A percentile compares a stretch with the other conserved stretches of the same genome.
These are phyloP conservation scores for Termitomyces sp. DNA, from an alignment of 768 basidiomycete species.

Conservation along the genomic window DNA sequence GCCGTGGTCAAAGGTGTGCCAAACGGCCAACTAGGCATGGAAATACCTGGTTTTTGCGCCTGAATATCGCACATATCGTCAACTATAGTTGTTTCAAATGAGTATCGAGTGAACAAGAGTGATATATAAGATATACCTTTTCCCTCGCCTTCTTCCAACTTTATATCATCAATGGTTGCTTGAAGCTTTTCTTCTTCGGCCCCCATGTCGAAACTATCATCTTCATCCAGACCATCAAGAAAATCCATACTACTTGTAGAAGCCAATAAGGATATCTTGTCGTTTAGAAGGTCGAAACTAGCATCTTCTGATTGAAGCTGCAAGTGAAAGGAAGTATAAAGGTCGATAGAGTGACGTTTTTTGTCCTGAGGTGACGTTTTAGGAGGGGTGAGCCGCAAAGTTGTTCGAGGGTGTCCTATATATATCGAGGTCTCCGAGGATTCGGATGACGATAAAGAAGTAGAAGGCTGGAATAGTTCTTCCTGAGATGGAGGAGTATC, in stretches of 20 bases:
- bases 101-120: not conserved
- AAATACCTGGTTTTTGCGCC: not conserved
- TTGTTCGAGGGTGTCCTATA: slow-evolving; percentile 18
- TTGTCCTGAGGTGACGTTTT: slow-evolving; percentile 16
- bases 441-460: slow-evolving; percentile 15
- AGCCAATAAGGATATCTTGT: slow-evolving; percentile 42
- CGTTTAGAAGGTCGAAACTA: slow-evolving; percentile 47
- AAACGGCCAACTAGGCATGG: not conserved
- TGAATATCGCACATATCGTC: not conserved
- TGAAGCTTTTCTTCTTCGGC: slow-evolving; percentile 20
- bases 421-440: slow-evolving; percentile 16
- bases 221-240: slow-evolving; percentile 28
- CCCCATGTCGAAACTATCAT: slow-evolving; percentile 33
- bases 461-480: slow-evolving; percentile 19
- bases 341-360: slow-evolving; percentile 38
- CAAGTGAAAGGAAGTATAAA: slow-evolving; percentile 41
- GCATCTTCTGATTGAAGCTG: slow-evolving; percentile 39
- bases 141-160: slow-evolving; percentile 2
- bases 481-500: slow-evolving; percentile 16
- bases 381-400: slow-evolving; percentile 21
- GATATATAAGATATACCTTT: not conserved
- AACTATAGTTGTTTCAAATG: not conserved
- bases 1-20: not conserved
- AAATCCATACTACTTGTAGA: slow-evolving; percentile 26
- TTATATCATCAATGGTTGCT: slow-evolving; percentile 11